Conservation (phyloP, 495 filamentous ascomycete genomes). For the Neurospora sp. region DNA sequence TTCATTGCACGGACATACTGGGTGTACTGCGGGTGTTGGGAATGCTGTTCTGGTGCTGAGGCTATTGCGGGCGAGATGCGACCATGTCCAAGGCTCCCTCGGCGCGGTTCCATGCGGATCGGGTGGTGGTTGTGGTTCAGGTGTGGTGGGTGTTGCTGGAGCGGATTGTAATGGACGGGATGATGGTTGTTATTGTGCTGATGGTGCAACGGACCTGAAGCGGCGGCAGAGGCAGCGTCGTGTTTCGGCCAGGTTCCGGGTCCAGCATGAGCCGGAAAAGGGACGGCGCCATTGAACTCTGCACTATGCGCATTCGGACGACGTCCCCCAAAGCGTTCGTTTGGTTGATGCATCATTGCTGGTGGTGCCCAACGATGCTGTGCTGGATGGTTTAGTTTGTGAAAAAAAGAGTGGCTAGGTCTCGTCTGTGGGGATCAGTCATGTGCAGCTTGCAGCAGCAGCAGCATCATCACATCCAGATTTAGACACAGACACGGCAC, state of each 20-base stretch:
- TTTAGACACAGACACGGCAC: neutral
- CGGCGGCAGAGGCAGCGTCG: conserved; percentile 8
- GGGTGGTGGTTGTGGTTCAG: neutral
- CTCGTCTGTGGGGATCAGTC: neutral
- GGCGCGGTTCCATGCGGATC: neutral
- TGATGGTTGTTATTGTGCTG: conserved; percentile 8
- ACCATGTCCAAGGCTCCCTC: neutral
- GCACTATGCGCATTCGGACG: neutral
- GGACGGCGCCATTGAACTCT: neutral
- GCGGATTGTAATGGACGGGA: conserved; percentile 16
- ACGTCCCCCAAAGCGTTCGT: neutral
- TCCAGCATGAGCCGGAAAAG: conserved; percentile 2
- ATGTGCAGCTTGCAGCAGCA: neutral
- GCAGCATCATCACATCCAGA: neutral
- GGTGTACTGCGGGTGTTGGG: neutral
- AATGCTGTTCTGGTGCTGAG: neutral
- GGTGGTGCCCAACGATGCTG: neutral
- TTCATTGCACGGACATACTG: neutral
- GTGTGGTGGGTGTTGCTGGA: conserved; percentile 9
- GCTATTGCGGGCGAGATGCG: neutral
- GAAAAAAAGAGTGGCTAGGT: neutral
- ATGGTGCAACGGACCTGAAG: conserved; percentile 13
- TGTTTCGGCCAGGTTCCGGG: conserved; percentile 23
- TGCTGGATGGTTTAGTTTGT: neutral
- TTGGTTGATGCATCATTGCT: neutral